Conservation (phyloP, 164 flowering plant genomes). For the Cinnamomum micranthum region DNA sequence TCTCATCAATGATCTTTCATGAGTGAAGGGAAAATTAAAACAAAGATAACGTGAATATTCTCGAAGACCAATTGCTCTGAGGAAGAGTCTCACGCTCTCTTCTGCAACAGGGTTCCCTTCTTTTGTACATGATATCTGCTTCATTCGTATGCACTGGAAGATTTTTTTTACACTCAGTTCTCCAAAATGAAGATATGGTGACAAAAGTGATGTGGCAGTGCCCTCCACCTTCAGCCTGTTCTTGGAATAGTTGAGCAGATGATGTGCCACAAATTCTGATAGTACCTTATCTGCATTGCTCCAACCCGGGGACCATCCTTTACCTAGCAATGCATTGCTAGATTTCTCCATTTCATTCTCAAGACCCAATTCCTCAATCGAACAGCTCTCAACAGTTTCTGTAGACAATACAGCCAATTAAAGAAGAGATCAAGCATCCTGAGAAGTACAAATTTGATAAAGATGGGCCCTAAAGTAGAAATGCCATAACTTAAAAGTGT, state of each 20-base stretch:
- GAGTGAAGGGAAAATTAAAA: constrained; percentile 88
- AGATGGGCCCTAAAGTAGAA: no score
- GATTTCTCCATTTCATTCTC: constrained; percentile 83
- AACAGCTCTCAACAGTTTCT: constrained; percentile 46
- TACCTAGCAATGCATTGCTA: constrained; percentile 76
- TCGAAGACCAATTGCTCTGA: constrained; percentile 71
- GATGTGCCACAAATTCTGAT: constrained; percentile 51
- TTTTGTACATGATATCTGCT: constrained; percentile 60
- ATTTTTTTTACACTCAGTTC: constrained; percentile 77
- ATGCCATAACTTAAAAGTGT: no score
- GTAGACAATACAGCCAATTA: constrained; percentile 15
- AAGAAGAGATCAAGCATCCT: constrained; percentile 5
- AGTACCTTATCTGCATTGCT: constrained; percentile 69
- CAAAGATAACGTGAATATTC: constrained; percentile 92
- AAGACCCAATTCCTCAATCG: constrained; percentile 76
- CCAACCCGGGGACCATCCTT: constrained; percentile 97
- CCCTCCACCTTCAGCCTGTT: constrained; percentile 53
- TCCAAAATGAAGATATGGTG: constrained; percentile 89
- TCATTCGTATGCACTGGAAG: constrained; percentile 55
- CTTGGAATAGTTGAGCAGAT: constrained; percentile 54
- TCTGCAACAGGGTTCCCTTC: constrained; percentile 51
- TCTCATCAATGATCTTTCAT: constrained; percentile 64
- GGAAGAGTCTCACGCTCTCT: constrained; percentile 59
- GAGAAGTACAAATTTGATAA: neutral
- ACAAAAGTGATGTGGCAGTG: constrained; percentile 65